Conservation (phyloP, 192 early-diverging fungal genomes). For the Diversispora epigaea region DNA sequence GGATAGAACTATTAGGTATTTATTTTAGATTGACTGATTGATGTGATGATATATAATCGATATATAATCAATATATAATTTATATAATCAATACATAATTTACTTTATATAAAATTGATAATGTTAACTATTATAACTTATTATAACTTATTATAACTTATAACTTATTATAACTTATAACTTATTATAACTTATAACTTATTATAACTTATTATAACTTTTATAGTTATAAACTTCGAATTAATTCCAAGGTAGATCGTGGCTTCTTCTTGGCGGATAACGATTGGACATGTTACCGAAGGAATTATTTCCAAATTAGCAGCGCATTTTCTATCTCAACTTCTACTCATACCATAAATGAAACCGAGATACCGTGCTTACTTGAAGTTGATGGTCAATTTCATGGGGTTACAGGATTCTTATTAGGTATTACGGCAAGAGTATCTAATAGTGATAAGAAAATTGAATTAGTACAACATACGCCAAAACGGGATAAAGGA, state of each 20-base stretch:
- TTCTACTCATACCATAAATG: slow-evolving; percentile 38
- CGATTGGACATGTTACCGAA: slow-evolving; percentile 93
- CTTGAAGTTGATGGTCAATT: slow-evolving; percentile 57
- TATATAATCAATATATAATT: not conserved
- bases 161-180: no score
- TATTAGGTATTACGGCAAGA: slow-evolving; percentile 72
- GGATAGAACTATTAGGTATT: slow-evolving; percentile 53
- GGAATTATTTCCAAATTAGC: slow-evolving; percentile 93
- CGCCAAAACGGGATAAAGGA: slow-evolving; percentile 91
- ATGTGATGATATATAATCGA: not conserved
- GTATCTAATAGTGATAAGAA: slow-evolving; percentile 68
- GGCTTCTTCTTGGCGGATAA: slow-evolving; percentile 87
- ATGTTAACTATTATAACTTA: no score
- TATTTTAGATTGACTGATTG: not conserved
- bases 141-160: no score
- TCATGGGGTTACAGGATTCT: slow-evolving; percentile 63
- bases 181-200: not conserved
- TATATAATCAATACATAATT: no score
- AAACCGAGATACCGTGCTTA: slow-evolving; percentile 60
- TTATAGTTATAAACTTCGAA: slow-evolving; percentile 52
- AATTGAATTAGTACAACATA: slow-evolving; percentile 85
- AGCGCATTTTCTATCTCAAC: slow-evolving; percentile 58
- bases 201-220: not conserved
- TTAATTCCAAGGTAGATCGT: slow-evolving; percentile 83
- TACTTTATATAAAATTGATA: no score